Evolutionary conservation across 2,329 filamentous ascomycete species (phyloP), one percentile per base, ranked within the genome.

Genomic region (Aspergillus sp.): DNA sequence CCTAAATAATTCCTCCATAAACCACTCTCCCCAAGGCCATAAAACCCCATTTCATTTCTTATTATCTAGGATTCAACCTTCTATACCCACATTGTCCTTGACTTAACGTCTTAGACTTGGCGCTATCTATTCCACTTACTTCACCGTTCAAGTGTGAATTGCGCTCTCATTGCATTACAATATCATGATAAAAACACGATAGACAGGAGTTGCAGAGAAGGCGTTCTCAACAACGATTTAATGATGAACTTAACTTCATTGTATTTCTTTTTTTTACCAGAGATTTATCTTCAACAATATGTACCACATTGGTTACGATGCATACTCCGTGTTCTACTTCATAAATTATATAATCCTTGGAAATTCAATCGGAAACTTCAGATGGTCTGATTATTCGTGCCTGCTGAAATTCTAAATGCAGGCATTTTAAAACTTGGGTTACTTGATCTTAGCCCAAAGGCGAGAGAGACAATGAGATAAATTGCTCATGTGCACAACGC

Each of bases 51-150:
- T 67, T 61, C 65, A 43, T 59, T 61, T 64, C 55, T 57, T 61
- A 66, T 48, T 61, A 66, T 44, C 59, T 69, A 75, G 72, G 70
- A 73, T 75, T 75, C 73, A 74, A 75, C 73, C 73, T 70, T 74
- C 70, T 74, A 75, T 75, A 75, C 73, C 73, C 73, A 62, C 60
- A 54, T 62, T 66, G 60, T 63, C 60, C 56, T 63, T 62, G 62
- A 63, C 61, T 66, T 70, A 62, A 67, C 64, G 64, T 65, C 64
- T 64, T 63, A 61, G 65, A 70, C 68, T 21, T 66, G 64, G 40
- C 57, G 48, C 59, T 57, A 56, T 55, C 17, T 56, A 41, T 55
- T 57, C 48, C 50, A 27, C 53, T 52, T 51, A 57, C 17, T 23
- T 35, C 37, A n/a, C 35, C 15, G 19, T 31, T 45, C 23, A 25